A percentile compares a stretch with the other conserved stretches of the same genome.
Evolutionary conservation across 169 alveolate species (phyloP).

Genomic region (Neospora caninum): DNA sequence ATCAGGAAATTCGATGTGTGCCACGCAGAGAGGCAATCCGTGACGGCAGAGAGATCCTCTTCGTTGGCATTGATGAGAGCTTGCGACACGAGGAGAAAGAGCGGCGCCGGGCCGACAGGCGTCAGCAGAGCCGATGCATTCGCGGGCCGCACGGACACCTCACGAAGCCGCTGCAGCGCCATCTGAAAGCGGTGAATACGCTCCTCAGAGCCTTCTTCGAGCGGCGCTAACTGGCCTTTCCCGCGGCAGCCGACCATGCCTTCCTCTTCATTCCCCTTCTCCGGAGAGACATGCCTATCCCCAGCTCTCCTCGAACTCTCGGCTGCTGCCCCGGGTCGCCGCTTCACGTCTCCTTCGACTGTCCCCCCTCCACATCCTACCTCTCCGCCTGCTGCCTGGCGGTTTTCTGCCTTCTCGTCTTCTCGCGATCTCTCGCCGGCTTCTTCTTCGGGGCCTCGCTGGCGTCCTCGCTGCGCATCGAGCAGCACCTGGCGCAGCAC

Average conservation of each 20-base stretch:
- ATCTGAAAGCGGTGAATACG: not conserved
- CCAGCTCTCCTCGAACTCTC: not conserved
- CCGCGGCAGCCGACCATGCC: not conserved
- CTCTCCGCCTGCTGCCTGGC: no score
- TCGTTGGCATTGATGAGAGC: constrained; percentile 45
- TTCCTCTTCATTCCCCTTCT: no score
- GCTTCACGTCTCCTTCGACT: no score
- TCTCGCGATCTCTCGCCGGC: no score
- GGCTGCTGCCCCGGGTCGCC: not conserved
- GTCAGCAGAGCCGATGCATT: constrained; percentile 38
- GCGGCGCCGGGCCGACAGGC: constrained; percentile 50
- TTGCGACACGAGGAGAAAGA: constrained; percentile 41
- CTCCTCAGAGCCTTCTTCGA: not conserved
- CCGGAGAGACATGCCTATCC: not conserved
- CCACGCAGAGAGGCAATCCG: constrained; percentile 48
- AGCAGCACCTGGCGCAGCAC: not conserved
- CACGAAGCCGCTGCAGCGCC: not conserved
- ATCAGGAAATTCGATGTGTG: constrained; percentile 38
- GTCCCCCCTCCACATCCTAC: no score
- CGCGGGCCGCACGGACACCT: not conserved
- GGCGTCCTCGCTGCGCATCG: no score
- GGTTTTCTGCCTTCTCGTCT: no score
- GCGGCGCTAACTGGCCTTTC: not conserved
- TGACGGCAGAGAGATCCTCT: constrained; percentile 44
- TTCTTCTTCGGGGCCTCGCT: no score